Evolutionary conservation across 345 rosid genomes (phyloP).

Genomic region (Gossypium sturtianum): DNA sequence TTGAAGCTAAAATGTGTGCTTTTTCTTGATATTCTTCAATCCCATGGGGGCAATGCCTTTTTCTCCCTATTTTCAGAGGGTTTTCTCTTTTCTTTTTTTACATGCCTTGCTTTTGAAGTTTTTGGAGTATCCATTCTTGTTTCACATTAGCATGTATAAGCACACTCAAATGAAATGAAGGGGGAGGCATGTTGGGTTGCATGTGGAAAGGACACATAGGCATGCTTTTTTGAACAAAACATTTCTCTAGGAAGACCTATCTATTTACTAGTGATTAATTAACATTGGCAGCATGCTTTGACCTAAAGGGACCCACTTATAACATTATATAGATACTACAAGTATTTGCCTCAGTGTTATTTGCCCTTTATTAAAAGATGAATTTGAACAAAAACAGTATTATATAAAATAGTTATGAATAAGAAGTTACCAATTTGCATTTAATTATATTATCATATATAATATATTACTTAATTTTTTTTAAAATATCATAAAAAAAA

Average conservation of each 20-base stretch:
- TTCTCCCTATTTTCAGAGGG: background rate
- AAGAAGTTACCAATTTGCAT: background rate
- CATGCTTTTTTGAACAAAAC: constrained; percentile 36
- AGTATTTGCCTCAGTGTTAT: background rate
- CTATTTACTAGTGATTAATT: constrained; percentile 13
- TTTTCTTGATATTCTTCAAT: constrained; percentile 11
- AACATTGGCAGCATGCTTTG: constrained; percentile 13
- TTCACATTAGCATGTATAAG: constrained; percentile 11
- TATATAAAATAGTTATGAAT: background rate
- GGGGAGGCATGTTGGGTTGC: constrained; percentile 37
- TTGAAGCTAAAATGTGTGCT: constrained; percentile 19
- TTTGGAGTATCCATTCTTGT: constrained; percentile 3
- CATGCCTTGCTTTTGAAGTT: background rate
- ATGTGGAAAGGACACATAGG: constrained; percentile 45
- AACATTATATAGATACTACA: background rate
- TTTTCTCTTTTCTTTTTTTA: background rate
- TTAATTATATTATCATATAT: background rate
- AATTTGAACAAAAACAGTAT: background rate
- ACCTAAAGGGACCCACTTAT: constrained; percentile 17
- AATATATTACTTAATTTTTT: too few species aligned
- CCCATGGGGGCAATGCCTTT: constrained; percentile 3
- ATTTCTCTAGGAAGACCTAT: constrained; percentile 32
- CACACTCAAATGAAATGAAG: constrained; percentile 12
- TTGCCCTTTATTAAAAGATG: background rate
- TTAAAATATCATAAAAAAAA: background rate